Conservation (phyloP, 176 grass and related monocot genomes). For the Ananas comosus region DNA sequence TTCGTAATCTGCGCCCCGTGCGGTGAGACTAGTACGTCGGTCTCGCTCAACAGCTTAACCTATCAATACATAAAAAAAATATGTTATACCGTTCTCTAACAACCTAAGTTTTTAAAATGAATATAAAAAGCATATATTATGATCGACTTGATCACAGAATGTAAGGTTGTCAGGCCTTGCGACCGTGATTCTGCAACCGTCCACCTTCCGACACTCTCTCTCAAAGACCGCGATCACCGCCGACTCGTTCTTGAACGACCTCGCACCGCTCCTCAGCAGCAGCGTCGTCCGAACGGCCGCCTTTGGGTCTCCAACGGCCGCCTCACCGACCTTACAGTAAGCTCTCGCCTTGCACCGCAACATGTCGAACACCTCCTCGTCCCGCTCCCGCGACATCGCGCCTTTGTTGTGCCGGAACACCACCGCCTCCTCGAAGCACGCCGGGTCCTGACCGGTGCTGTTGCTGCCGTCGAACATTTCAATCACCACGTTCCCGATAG, state of each 20-base stretch:
- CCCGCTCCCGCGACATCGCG: constrained; percentile 13
- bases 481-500: constrained; percentile 28
- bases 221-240: constrained; percentile 33
- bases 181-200: constrained; percentile 30
- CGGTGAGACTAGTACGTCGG: constrained; percentile 48
- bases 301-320: neutral
- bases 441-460: neutral
- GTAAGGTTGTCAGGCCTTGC: constrained; percentile 38
- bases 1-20: constrained; percentile 77
- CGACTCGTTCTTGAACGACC: constrained; percentile 57
- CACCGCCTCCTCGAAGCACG: constrained; percentile 63
- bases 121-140: neutral
- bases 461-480: constrained; percentile 11
- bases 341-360: constrained; percentile 54
- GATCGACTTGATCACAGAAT: constrained; percentile 41
- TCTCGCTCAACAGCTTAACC: constrained; percentile 52
- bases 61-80: neutral
- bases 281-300: constrained; percentile 37
- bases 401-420: constrained; percentile 47
- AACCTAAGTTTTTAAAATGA: no score
- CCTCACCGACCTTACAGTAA: constrained; percentile 16
- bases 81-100: no score
- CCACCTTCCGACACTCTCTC: constrained; percentile 32
- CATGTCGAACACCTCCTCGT: constrained; percentile 28
- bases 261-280: constrained; percentile 32